Base-by-base conservation (phyloP, 2,329 filamentous ascomycete species). In the Sporothrix variecibatus region DNA sequence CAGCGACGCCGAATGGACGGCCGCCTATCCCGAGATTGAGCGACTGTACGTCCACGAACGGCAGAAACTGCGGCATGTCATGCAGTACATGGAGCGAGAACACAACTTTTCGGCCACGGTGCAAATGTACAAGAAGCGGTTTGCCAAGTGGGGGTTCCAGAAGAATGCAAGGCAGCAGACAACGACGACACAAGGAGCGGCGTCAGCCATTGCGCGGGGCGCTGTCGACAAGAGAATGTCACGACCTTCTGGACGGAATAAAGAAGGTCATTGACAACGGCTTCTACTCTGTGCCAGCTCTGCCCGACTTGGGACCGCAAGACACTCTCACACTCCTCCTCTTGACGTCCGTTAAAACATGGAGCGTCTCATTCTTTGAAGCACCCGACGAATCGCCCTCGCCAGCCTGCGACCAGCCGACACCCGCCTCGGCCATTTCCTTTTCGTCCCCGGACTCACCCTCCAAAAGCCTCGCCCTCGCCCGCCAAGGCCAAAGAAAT, bases 81-180 rank as follows among this genome's bases (percentile, higher is more conserved):
- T 77, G 73, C 46, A 28, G 20, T 51, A 73, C 38, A 77, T 79
- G 76, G 75, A 78, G 53, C 56, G 74, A 23, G 68, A 75, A 26
- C 67, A 78, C 73, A 51, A 65, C 31, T 78, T 79, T 73, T 72
- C 74, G 71, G 78, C 78, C 15, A 78, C 77, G 77, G 64, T 67
- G 40, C 78, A 79, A 53, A 79, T 79, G 78, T 79, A 79, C 75
- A 79, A 78, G 75, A 79, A 78, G 46, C 72, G 78, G 5, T 78
- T 79, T 43, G 67, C 78, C 17, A 76, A 76, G 71, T 78, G 77
- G 78, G 76, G 77, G 17, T 75, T 79, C 67, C 69, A 72, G 40
- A 79, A 78, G 64, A 77, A 77, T 26, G 49, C 67, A 15, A 26
- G 65, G 7, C 65, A 15, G 38, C n/a, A 64, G 8, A 38, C 34